Conservation (phyloP, 345 rosid species). For the Adansonia digitata region DNA sequence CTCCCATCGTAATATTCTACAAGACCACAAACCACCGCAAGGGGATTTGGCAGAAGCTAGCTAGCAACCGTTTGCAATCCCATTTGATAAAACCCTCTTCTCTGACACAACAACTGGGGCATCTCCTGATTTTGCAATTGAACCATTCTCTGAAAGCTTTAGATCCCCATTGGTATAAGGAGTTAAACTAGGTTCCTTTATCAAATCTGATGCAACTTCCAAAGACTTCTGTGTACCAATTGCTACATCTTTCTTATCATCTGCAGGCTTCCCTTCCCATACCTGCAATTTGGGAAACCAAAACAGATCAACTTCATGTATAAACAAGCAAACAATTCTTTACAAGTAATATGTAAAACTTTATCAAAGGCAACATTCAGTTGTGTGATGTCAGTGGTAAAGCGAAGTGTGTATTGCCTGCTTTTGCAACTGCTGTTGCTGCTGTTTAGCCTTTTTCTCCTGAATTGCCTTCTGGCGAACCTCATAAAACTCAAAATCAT, state of each 20-base stretch:
- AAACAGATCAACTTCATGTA: neutral
- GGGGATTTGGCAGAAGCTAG: slow-evolving; percentile 4
- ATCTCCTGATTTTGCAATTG: slow-evolving; percentile 21
- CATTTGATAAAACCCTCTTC: slow-evolving; percentile 15
- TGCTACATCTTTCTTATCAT: slow-evolving; percentile 31
- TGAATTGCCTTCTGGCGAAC: slow-evolving; percentile 66
- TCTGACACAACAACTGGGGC: slow-evolving; percentile 24
- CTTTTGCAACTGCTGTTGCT: slow-evolving; percentile 58
- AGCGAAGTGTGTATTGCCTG: slow-evolving; percentile 33
- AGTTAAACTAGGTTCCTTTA: slow-evolving; percentile 26
- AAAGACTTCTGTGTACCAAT: slow-evolving; percentile 13
- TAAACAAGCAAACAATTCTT: neutral
- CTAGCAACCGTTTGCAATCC: slow-evolving; percentile 40
- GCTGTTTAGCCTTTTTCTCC: slow-evolving; percentile 82
- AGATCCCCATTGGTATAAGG: slow-evolving; percentile 22
- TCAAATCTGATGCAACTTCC: slow-evolving; percentile 23
- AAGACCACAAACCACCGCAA: slow-evolving; percentile 16
- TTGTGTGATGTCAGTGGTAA: no score
- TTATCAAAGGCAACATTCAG: neutral
- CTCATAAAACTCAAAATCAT: slow-evolving; percentile 88
- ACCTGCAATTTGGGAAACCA: slow-evolving; percentile 24
- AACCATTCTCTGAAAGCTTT: slow-evolving; percentile 33
- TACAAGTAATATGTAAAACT: neutral
- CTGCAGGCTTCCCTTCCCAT: slow-evolving; percentile 35
- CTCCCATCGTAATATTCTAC: neutral